Evolutionary conservation across 345 rosid species (phyloP).

Genomic region (Lepidium aucheri): DNA sequence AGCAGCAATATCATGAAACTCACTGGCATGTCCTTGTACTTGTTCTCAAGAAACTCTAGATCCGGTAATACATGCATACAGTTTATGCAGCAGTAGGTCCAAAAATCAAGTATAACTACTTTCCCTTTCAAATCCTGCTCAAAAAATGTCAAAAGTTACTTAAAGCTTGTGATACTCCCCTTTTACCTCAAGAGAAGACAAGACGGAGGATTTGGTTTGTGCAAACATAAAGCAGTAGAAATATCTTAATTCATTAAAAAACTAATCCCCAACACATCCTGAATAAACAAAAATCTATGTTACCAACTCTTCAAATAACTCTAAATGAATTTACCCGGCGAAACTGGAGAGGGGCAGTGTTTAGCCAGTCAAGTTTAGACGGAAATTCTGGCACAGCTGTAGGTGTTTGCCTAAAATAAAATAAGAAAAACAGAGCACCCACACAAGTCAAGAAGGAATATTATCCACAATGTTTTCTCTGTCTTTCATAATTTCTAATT

Average conservation of each 20-base stretch:
- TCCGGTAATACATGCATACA: slow-evolving; percentile 95
- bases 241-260: neutral
- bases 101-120: slow-evolving; percentile 88
- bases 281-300: neutral
- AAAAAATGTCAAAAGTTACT: neutral
- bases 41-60: slow-evolving; percentile 78
- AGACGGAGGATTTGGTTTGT: neutral
- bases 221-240: neutral
- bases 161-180: neutral
- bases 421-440: neutral
- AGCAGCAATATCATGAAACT: slow-evolving; percentile 16
- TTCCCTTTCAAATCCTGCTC: slow-evolving; percentile 85
- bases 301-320: neutral
- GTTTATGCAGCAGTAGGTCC: slow-evolving; percentile 97
- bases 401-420: slow-evolving; percentile 48
- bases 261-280: neutral
- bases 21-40: slow-evolving; percentile 84
- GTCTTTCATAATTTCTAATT: neutral
- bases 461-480: neutral
- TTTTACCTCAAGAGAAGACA: neutral
- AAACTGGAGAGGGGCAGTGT: slow-evolving; percentile 81
- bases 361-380: slow-evolving; percentile 81
- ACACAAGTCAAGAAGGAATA: neutral
- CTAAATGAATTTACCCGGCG: slow-evolving; percentile 42
- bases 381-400: slow-evolving; percentile 80